Evolutionary conservation across 2,329 filamentous ascomycete genomes (phyloP).

Genomic region (Diaporthe sp.): DNA sequence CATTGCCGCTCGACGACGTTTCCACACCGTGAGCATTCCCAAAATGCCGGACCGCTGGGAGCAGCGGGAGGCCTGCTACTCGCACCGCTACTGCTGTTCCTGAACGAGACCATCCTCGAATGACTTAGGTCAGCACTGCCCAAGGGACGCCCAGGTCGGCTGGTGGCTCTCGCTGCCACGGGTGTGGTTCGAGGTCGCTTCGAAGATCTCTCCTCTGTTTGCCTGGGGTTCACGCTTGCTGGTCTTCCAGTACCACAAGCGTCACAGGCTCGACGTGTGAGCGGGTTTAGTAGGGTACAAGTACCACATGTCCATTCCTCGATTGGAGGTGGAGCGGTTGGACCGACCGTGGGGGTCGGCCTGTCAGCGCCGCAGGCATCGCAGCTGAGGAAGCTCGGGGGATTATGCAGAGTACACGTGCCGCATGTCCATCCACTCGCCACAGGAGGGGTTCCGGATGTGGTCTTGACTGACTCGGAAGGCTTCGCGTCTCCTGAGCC

Average conservation of each 20-base stretch:
- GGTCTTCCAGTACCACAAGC: slow-evolving; percentile 65
- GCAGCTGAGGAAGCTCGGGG: slow-evolving; percentile 64
- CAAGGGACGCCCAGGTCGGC: slow-evolving; percentile 9
- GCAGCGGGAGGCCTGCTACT: slow-evolving; percentile 39
- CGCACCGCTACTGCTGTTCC: slow-evolving; percentile 39
- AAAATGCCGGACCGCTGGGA: slow-evolving; percentile 52
- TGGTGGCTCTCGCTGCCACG: background rate
- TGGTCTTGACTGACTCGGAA: background rate
- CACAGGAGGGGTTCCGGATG: slow-evolving; percentile 1
- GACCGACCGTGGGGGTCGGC: slow-evolving; percentile 44
- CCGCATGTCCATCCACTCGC: slow-evolving; percentile 64
- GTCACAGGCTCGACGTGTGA: slow-evolving; percentile 65
- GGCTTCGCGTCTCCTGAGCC: background rate
- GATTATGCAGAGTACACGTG: slow-evolving; percentile 71
- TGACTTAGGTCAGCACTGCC: slow-evolving; percentile 35
- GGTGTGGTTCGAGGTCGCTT: slow-evolving; percentile 37
- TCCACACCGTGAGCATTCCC: slow-evolving; percentile 68
- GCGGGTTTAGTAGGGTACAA: slow-evolving; percentile 71
- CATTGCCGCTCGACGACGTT: slow-evolving; percentile 66
- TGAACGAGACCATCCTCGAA: slow-evolving; percentile 41
- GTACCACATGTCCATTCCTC: slow-evolving; percentile 65
- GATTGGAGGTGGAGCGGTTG: slow-evolving; percentile 37
- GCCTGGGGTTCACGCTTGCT: slow-evolving; percentile 44
- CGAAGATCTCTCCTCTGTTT: slow-evolving; percentile 38
- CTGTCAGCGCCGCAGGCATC: slow-evolving; percentile 68